Conservation (phyloP, 2,329 filamentous ascomycete genomes). For the Arthroderma sp. region DNA sequence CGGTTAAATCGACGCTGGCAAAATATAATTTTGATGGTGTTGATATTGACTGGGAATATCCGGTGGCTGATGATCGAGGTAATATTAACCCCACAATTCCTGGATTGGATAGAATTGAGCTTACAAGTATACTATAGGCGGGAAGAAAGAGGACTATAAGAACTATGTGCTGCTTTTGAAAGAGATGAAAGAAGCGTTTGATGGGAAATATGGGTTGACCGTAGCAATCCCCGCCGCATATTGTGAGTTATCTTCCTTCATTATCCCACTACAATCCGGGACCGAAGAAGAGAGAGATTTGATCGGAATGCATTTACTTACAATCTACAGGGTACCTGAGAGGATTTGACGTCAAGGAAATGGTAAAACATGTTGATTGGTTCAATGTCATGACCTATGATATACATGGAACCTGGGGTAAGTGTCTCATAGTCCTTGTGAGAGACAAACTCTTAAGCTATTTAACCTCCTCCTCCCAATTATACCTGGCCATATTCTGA, state of each 20-base stretch:
- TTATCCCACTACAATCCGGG: not conserved
- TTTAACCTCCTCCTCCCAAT: not conserved
- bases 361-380: constrained; percentile 12
- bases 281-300: too few species aligned
- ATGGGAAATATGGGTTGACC: not conserved
- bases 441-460: not conserved
- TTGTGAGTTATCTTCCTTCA: not conserved
- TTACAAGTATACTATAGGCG: constrained; percentile 12
- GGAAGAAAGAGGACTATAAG: constrained; percentile 12
- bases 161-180: constrained; percentile 2
- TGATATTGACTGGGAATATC: constrained; percentile 36
- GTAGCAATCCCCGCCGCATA: not conserved
- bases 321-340: constrained; percentile 12
- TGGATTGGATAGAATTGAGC: too few species aligned
- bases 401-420: constrained; percentile 8
- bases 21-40: constrained; percentile 34
- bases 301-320: constrained; percentile 6
- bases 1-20: constrained; percentile 28
- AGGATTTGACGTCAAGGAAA: constrained; percentile 13
- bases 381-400: constrained; percentile 20
- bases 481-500: not conserved
- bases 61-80: constrained; percentile 23
- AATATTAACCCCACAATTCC: constrained; percentile 14
- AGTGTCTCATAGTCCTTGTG: not conserved
- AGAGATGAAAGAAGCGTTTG: constrained; percentile 1